Evolutionary conservation across 345 rosid genomes (phyloP).

Genomic region (Balakata baccata): DNA sequence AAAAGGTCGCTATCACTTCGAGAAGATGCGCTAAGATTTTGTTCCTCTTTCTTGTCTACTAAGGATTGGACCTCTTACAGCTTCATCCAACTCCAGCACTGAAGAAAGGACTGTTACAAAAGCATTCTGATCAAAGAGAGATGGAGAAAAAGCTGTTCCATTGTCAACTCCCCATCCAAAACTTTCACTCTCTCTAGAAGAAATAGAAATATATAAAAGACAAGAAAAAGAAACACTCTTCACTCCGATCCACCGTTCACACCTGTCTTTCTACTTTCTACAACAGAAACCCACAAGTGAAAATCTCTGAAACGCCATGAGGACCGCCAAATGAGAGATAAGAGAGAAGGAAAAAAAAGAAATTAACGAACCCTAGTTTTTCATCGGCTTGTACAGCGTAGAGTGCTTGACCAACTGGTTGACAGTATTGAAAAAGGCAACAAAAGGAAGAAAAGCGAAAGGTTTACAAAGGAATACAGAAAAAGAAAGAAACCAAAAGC

Average conservation of each 20-base stretch:
- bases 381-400: conserved; percentile 11
- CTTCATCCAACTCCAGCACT: conserved; percentile 13
- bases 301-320: conserved; percentile 7
- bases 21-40: conserved; percentile 12
- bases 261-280: not conserved
- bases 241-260: conserved; percentile 6
- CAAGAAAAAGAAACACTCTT: conserved; percentile 3
- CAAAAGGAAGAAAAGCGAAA: conserved; percentile 12
- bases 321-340: conserved; percentile 6
- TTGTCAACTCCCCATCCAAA: conserved; percentile 37
- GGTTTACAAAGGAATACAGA: not conserved
- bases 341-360: not conserved
- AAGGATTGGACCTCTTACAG: conserved; percentile 22
- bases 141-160: conserved; percentile 9
- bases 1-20: conserved; percentile 21
- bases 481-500: not conserved
- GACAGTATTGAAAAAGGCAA: conserved; percentile 35
- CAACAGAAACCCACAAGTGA: not conserved
- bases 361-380: conserved; percentile 14
- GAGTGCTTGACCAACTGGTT: conserved; percentile 37
- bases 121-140: conserved; percentile 2
- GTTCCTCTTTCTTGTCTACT: conserved; percentile 12
- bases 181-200: conserved; percentile 15
- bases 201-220: conserved; percentile 6
- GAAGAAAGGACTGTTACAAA: not conserved